Evolutionary conservation across 108 stramenopile species (phyloP).

Genomic region (Bacterosira constricta): DNA sequence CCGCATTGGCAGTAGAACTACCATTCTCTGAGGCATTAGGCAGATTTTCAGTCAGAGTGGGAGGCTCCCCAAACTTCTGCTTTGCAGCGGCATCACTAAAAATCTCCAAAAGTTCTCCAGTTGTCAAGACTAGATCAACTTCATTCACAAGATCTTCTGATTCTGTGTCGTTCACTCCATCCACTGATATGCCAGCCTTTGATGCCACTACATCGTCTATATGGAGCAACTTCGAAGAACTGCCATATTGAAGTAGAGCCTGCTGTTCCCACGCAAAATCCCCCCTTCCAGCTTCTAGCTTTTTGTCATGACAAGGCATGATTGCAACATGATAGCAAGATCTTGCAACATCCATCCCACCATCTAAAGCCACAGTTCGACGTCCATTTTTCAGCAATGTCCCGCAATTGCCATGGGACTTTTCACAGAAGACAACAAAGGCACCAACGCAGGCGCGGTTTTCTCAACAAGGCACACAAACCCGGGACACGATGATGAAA

Average conservation of each 20-base stretch:
- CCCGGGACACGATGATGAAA: slow-evolving; percentile 96
- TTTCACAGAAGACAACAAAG: slow-evolving; percentile 82
- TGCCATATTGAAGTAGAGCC: slow-evolving; percentile 31
- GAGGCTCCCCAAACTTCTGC: background rate
- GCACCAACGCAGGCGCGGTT: slow-evolving; percentile 77
- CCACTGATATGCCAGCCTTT: background rate
- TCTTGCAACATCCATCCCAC: background rate
- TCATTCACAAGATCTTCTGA: slow-evolving; percentile 52
- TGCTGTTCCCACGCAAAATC: slow-evolving; percentile 69
- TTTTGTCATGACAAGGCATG: slow-evolving; percentile 99
- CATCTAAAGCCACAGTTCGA: background rate
- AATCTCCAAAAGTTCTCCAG: slow-evolving; percentile 83
- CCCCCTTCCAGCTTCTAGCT: slow-evolving; percentile 95
- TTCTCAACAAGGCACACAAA: slow-evolving; percentile 99
- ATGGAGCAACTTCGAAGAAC: background rate
- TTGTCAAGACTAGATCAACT: slow-evolving; percentile 96
- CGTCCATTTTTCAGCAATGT: slow-evolving; percentile 42
- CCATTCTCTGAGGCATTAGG: slow-evolving; percentile 1
- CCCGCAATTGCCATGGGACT: slow-evolving; percentile 80
- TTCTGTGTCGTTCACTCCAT: background rate
- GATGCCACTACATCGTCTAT: background rate
- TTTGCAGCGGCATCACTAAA: slow-evolving; percentile 55
- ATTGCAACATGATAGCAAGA: slow-evolving; percentile 66
- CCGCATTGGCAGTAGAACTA: background rate
- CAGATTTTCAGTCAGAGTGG: background rate